Conservation (phyloP, 306 rosid genomes). For the Geum urbanum region DNA sequence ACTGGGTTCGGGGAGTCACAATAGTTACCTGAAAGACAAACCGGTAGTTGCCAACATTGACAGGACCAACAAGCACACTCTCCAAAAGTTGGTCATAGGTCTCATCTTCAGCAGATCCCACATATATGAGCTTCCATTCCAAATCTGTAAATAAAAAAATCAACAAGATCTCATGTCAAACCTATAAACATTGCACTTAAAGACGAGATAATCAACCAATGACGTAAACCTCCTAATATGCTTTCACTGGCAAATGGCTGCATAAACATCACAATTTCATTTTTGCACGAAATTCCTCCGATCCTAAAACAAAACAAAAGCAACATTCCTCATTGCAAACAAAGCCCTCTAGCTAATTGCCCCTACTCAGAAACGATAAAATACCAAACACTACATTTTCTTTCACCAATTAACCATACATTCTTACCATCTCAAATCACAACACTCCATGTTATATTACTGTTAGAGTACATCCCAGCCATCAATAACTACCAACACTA, state of each 20-base stretch:
- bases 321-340: not conserved
- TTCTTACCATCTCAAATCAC: too few relatives aligned
- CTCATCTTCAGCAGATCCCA: slow-evolving; percentile 94
- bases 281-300: not conserved
- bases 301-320: too few relatives aligned
- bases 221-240: not conserved
- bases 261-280: not conserved
- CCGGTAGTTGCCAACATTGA: slow-evolving; percentile 86
- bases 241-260: not conserved
- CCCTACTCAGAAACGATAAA: too few relatives aligned
- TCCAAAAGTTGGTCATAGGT: slow-evolving; percentile 83
- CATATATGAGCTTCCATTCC: slow-evolving; percentile 94
- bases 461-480: too few relatives aligned
- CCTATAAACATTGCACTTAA: too few relatives aligned
- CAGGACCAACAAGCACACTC: slow-evolving; percentile 93
- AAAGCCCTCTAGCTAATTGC: not conserved
- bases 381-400: too few relatives aligned
- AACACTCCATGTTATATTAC: too few relatives aligned
- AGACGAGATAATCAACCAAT: too few relatives aligned
- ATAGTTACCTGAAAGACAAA: slow-evolving; percentile 73
- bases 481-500: too few relatives aligned
- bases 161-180: slow-evolving; percentile 10
- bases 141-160: slow-evolving; percentile 49
- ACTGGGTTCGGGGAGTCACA: not conserved
- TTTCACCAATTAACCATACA: too few relatives aligned